Conservation (phyloP, 23 red algal species). For the Gracilaria caudata region DNA sequence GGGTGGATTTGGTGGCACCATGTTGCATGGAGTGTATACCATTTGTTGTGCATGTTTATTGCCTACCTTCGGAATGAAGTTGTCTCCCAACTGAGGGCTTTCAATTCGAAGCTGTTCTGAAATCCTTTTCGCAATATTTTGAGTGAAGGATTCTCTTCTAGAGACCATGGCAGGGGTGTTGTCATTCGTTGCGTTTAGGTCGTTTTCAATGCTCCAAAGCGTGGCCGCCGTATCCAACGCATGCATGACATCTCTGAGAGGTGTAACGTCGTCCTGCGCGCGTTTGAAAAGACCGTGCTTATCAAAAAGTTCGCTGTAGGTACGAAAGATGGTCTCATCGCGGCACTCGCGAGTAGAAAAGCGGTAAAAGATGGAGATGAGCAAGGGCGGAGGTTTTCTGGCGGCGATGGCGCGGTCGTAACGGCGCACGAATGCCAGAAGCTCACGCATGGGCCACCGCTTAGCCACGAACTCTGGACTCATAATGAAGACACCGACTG, state of each 20-base stretch:
- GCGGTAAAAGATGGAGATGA: slow-evolving; percentile 21
- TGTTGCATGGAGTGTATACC: slow-evolving; percentile 4
- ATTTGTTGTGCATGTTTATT: background rate
- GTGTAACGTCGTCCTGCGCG: background rate
- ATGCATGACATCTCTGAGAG: background rate
- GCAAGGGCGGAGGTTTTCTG: background rate
- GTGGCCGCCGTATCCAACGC: slow-evolving; percentile 3
- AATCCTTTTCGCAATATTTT: background rate
- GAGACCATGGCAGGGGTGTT: background rate
- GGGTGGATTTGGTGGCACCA: slow-evolving; percentile 6
- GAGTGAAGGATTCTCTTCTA: background rate
- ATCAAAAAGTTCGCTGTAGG: background rate
- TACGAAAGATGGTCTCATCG: background rate
- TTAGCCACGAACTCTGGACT: background rate
- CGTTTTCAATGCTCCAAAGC: background rate
- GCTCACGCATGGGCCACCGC: slow-evolving; percentile 6
- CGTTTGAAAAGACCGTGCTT: background rate
- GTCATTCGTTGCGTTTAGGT: background rate
- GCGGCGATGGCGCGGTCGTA: background rate
- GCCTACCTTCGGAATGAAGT: too few relatives aligned
- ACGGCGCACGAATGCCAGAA: background rate
- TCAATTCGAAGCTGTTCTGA: background rate
- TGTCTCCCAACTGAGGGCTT: background rate
- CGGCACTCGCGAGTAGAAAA: background rate
- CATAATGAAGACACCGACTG: slow-evolving; percentile 9